Evolutionary conservation across 257 asterid genomes (phyloP), one percentile per base, ranked within the genome.

Genomic region (Salvia rosmarinus): DNA sequence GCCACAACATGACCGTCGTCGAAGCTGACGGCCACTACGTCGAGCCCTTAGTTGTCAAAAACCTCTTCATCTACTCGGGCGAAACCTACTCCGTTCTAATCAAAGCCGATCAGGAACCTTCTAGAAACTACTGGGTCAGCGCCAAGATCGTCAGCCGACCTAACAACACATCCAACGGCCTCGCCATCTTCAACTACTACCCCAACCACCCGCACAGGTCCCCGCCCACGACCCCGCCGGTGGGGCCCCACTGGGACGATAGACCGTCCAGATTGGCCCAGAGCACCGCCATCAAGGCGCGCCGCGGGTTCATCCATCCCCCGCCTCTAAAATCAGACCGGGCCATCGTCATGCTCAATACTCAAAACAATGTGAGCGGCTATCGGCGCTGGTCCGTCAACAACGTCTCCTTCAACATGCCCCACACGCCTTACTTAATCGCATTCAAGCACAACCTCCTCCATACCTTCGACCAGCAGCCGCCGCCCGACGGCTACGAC

Each of bases 11-110:
- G 96, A 91, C 96, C 0, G 96, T 95, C 1, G 95, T 95, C 0
- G 99, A 95, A 79, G 85, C 99, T 2, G 98, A 95, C 54, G 98
- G 99, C 0, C 94, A 91, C 79, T 68, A 89, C 32, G 98, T 95
- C 5, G 92, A 91, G 76, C 97, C 98, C 2, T 86, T 95, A 46
- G 90, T 80, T 23, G 96, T 88, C 6, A 74, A 87, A 30, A 91
- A 87, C 20, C 83, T 95, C 43, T 95, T 82, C 78, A 86, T 91
- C 12, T 95, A 91, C 81, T 89, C 98, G 0, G 98, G 99, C 0
- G 97, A 95, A 47, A 95, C 98, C 0, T 95, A 91, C 65, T 95
- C 98, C 0, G 98, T 91, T 3, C 8, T 91, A 20, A 62, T 95
- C 72, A 84, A 49, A 37, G 96, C 98, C 2, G 83, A 91, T 54